Evolutionary conservation across 2,329 filamentous ascomycete species (phyloP).

Genomic region (Aureobasidium sp.): DNA sequence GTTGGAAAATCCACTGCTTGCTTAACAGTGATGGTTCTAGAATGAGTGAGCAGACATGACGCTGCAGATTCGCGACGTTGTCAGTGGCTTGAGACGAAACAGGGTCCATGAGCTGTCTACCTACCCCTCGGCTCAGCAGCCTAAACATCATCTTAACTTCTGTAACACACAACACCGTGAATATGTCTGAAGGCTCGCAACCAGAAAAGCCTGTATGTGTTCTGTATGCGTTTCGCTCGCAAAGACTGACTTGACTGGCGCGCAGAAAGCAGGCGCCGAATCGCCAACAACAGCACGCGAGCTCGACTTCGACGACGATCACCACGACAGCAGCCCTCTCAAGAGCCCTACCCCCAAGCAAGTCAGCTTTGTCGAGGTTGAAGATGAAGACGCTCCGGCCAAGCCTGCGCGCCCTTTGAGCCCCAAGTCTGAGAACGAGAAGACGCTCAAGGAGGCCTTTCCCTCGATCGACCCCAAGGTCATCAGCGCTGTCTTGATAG

Average conservation of each 20-base stretch:
- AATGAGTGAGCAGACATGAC: not conserved
- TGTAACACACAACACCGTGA: not conserved
- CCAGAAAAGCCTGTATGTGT: slow-evolving; percentile 10
- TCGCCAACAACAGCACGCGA: slow-evolving; percentile 34
- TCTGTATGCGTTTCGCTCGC: not conserved
- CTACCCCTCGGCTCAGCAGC: not conserved
- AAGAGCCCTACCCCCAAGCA: slow-evolving; percentile 37
- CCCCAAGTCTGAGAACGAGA: slow-evolving; percentile 76
- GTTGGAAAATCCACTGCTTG: too few relatives aligned
- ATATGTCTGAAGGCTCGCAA: slow-evolving; percentile 9
- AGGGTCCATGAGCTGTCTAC: not conserved
- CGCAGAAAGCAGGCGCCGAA: slow-evolving; percentile 21
- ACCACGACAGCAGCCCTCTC: slow-evolving; percentile 41
- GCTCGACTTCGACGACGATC: slow-evolving; percentile 46
- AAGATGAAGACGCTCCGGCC: slow-evolving; percentile 46
- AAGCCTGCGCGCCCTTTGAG: slow-evolving; percentile 81
- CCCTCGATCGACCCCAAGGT: slow-evolving; percentile 73
- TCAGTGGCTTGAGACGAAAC: not conserved
- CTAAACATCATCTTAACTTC: not conserved
- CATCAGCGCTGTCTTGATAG: slow-evolving; percentile 78
- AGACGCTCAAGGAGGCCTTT: slow-evolving; percentile 89
- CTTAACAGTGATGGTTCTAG: not conserved
- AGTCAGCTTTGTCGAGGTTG: slow-evolving; percentile 42
- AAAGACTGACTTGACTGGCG: not conserved
- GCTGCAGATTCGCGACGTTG: not conserved